A percentile compares a stretch with the other conserved stretches of the same genome.
phyloP scores from a whole-genome alignment of 495 filamentous ascomycete genomes.

The Annulohypoxylon stygium region DNA sequence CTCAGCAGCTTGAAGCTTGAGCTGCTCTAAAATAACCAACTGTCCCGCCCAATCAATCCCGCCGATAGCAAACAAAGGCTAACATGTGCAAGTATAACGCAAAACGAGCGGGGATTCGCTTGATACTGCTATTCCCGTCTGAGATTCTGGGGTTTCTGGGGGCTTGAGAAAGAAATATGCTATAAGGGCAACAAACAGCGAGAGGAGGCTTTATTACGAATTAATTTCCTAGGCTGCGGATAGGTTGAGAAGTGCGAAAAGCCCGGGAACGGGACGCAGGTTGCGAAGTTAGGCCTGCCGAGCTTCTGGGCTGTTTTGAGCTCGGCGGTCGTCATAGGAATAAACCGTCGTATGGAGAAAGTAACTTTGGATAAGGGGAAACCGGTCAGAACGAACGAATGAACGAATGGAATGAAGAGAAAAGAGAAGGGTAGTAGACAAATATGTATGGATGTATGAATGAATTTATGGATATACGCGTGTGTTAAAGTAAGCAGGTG shows the following conservation, averaged over 20 bases:
- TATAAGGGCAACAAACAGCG: conserved; percentile 41
- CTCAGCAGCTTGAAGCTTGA: conserved; percentile 5
- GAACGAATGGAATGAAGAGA: conserved; percentile 26
- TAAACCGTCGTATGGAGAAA: conserved; percentile 21
- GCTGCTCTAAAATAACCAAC: conserved; percentile 36
- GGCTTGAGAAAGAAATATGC: conserved; percentile 9
- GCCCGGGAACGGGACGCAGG: conserved; percentile 28
- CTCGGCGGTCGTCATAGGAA: conserved; percentile 42
- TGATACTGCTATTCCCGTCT: conserved; percentile 37
- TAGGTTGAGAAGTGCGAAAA: conserved; percentile 31
- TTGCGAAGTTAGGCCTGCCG: conserved; percentile 35
- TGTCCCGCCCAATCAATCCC: conserved; percentile 39
- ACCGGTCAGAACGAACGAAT: conserved; percentile 23
- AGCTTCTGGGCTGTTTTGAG: conserved; percentile 42
- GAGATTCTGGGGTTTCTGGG: background rate
- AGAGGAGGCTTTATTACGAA: conserved; percentile 42
- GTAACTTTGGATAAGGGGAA: conserved; percentile 23
- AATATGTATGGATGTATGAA: conserved; percentile 23
- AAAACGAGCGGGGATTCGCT: conserved; percentile 32
- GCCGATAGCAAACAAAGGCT: conserved; percentile 34
- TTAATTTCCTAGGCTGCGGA: conserved; percentile 27
- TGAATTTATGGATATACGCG: conserved; percentile 30
- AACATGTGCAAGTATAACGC: conserved; percentile 38
- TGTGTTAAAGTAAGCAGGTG: conserved; percentile 36
- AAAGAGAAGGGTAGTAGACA: conserved; percentile 38